Conservation (phyloP, 257 asterid species). For the Ajuga chamaepitys region DNA sequence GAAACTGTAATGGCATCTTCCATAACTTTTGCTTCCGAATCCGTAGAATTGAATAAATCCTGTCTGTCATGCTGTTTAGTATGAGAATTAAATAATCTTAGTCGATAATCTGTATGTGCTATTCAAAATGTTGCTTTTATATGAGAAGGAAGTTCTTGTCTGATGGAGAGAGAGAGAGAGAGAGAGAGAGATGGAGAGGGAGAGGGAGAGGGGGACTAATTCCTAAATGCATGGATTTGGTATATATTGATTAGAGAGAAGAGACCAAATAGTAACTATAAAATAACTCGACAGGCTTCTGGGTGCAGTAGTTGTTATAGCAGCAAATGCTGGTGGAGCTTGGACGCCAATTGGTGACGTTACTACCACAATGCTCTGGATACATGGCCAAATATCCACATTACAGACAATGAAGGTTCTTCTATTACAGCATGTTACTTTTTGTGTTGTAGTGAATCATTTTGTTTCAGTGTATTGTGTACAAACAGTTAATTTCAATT, state of each 20-base stretch:
- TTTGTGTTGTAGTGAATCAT: background rate
- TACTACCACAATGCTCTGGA: constrained; percentile 99
- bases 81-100: background rate
- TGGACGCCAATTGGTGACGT: constrained; percentile 99
- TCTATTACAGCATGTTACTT: constrained; percentile 6
- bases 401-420: constrained; percentile 88
- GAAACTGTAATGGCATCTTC: background rate
- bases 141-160: background rate
- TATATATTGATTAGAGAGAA: constrained; percentile 5
- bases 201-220: background rate
- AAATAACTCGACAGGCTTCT: constrained; percentile 59
- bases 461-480: background rate
- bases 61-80: background rate
- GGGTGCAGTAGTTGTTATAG: constrained; percentile 91
- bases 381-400: constrained; percentile 95
- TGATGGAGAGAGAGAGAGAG: background rate
- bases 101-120: background rate
- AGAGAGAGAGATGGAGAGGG: background rate
- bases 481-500: background rate
- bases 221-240: background rate
- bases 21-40: background rate
- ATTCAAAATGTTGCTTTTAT: background rate
- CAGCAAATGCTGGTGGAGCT: constrained; percentile 99
- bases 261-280: constrained; percentile 2
- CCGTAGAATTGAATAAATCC: background rate